Percentiles rank a stretch among this genome's conserved stretches.
Evolutionary conservation across 768 basidiomycete genomes (phyloP).

Genomic region (Imleria badia): DNA sequence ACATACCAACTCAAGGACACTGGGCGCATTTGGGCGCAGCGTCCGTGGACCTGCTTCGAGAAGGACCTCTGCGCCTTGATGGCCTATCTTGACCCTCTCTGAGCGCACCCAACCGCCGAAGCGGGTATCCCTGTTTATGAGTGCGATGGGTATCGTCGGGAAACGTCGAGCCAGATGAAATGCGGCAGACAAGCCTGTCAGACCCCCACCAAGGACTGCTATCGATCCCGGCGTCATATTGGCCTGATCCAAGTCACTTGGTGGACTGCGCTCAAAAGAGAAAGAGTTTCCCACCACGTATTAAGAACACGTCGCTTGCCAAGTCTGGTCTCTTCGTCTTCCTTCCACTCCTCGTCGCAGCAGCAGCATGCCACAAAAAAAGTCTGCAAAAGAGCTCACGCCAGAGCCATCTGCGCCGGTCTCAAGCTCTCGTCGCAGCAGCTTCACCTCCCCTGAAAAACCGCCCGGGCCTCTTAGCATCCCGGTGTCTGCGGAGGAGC

Average conservation of each 20-base stretch:
- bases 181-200: conserved; percentile 79
- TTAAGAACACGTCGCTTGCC: conserved; percentile 24
- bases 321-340: not conserved
- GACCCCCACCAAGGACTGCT: conserved; percentile 75
- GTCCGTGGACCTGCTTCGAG: conserved; percentile 90
- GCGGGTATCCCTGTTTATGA: conserved; percentile 64
- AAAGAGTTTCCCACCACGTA: conserved; percentile 18
- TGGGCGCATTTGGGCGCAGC: conserved; percentile 70
- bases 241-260: not conserved
- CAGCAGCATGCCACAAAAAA: conserved; percentile 22
- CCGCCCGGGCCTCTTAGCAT: conserved; percentile 57
- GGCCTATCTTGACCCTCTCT: conserved; percentile 42
- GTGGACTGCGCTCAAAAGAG: not conserved
- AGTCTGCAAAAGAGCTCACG: conserved; percentile 10
- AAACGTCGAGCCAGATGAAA: conserved; percentile 73
- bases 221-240: conserved; percentile 38
- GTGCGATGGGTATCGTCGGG: conserved; percentile 54
- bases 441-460: conserved; percentile 32
- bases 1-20: conserved; percentile 76
- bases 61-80: conserved; percentile 44
- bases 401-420: conserved; percentile 12
- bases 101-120: conserved; percentile 89
- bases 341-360: not conserved
- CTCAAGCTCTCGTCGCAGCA: conserved; percentile 27
- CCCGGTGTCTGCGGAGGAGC: conserved; percentile 40